Base-by-base conservation (phyloP, 2,329 filamentous ascomycete species). In the Teratosphaeriaceae sp. region DNA sequence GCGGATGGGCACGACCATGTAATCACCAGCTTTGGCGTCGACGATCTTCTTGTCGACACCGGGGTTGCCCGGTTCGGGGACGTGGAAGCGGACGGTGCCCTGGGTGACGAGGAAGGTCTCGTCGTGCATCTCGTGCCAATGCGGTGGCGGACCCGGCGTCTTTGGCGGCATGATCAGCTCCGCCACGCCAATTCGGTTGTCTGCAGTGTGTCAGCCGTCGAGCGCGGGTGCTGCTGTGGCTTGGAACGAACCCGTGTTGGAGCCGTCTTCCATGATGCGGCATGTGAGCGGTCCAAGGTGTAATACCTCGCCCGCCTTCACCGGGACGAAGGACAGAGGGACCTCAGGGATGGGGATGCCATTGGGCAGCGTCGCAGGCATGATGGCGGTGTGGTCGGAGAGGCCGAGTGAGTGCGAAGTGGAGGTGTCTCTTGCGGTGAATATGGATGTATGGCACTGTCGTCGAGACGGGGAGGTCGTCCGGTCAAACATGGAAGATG, bases 121-220 rank as follows among this genome's bases (percentile, higher is more conserved):
- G 49, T 79, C 74, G 59, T 79, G 72, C 74, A 76, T 76, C 51
- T 76, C 70, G 52, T 78, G 72, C 70, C 70, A 77, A 56, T 75
- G 71, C 1, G 69, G 63, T 33, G 69, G 69, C 1, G 73, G 71
- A 1, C 72, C 73, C 1, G 63, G 51, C 1, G 67, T 72, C 16
- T 67, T 60, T 7, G 71, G 63, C 7, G 72, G 69, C 26, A 77
- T 58, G n/a, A 65, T 72, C 44, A 75, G 65, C 52, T 72, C 69
- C 23, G 70, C 67, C 33, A 62, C 60, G 40, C 69, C 68, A 40
- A 76, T 59, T 45, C 71, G 67, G 52, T 74, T 71, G 58, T 75
- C 69, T 66, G 47, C 2, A 23, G 3, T 2, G 9, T 41, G 7
- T 34, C 15, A 21, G 13, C 21, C 38, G 6, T 26, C 24, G 11